A percentile compares a stretch with the other conserved stretches of the same genome.
phyloP scores from a whole-genome alignment of 2,329 filamentous ascomycete species.

The Tricladium varicosporioides region DNA sequence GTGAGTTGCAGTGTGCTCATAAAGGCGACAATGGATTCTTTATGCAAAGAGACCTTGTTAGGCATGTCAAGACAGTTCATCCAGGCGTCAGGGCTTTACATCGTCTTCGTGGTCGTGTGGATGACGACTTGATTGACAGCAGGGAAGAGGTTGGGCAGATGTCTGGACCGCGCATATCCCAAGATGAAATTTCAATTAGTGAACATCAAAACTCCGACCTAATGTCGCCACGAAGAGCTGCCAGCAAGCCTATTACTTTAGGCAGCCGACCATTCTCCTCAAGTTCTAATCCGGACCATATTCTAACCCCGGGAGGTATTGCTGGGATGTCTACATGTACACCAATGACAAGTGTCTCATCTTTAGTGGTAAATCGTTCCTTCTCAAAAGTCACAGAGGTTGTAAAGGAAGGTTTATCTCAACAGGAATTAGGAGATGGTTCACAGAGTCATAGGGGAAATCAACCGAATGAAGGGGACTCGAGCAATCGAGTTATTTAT shows the following conservation, averaged over 20 bases:
- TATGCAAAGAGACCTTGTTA: slow-evolving; percentile 25
- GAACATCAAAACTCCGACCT: slow-evolving; percentile 19
- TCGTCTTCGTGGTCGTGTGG: slow-evolving; percentile 26
- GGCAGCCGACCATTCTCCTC: slow-evolving; percentile 13
- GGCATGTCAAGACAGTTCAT: slow-evolving; percentile 26
- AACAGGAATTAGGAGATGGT: not conserved
- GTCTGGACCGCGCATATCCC: not conserved
- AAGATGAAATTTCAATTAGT: not conserved
- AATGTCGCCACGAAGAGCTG: slow-evolving; percentile 13
- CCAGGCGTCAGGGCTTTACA: slow-evolving; percentile 20
- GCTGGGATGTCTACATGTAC: slow-evolving; percentile 16
- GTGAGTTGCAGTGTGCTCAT: slow-evolving; percentile 23
- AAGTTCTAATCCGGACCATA: slow-evolving; percentile 19
- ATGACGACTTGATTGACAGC: slow-evolving; percentile 19
- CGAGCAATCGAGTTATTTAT: no score
- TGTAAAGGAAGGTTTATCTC: slow-evolving; percentile 2
- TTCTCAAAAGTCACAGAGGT: slow-evolving; percentile 7
- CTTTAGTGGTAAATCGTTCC: slow-evolving; percentile 23
- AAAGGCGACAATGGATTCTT: slow-evolving; percentile 28
- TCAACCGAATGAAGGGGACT: no score
- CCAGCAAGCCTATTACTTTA: slow-evolving; percentile 1
- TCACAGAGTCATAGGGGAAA: no score
- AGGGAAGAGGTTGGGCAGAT: slow-evolving; percentile 4
- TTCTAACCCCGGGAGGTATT: slow-evolving; percentile 16
- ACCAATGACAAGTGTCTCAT: slow-evolving; percentile 27